Conservation (phyloP, 495 filamentous ascomycete species). For the Daldinia bambusicola region DNA sequence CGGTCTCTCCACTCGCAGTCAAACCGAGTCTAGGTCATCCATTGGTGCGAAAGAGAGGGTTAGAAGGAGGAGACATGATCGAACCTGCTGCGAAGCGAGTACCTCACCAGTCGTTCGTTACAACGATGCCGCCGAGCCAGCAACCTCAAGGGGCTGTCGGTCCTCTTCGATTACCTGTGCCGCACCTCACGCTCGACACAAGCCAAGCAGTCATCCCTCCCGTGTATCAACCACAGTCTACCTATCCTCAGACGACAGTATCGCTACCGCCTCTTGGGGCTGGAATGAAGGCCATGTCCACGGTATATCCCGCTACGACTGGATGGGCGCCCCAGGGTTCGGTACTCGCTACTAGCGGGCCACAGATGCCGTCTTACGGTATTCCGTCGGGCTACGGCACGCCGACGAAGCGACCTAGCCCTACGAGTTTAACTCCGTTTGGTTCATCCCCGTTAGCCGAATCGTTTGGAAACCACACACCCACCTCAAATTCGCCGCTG, state of each 20-base stretch:
- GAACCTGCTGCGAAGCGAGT: conserved; percentile 76
- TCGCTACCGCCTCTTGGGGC: conserved; percentile 58
- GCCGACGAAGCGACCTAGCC: conserved; percentile 56
- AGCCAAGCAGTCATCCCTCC: conserved; percentile 38
- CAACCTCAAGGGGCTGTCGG: conserved; percentile 44
- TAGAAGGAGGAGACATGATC: conserved; percentile 66
- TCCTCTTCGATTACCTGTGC: conserved; percentile 51
- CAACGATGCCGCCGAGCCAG: conserved; percentile 52
- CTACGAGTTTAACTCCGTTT: conserved; percentile 47
- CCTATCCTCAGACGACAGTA: conserved; percentile 53
- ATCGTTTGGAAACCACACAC: conserved; percentile 63
- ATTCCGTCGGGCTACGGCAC: conserved; percentile 52
- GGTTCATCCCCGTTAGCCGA: conserved; percentile 63
- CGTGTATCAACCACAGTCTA: conserved; percentile 29
- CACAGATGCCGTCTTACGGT: conserved; percentile 46
- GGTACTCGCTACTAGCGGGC: conserved; percentile 49
- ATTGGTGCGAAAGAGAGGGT: conserved; percentile 72
- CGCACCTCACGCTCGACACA: conserved; percentile 59
- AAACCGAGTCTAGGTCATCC: conserved; percentile 59
- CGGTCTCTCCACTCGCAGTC: conserved; percentile 63
- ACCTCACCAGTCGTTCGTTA: conserved; percentile 43
- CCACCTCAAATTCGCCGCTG: conserved; percentile 65
- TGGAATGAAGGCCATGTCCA: conserved; percentile 62
- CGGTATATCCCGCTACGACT: conserved; percentile 53
- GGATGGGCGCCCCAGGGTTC: conserved; percentile 47